These are phyloP conservation scores for Chlorella sorokiniana DNA, from an alignment of 139 green algal species.

Conservation along the genomic window DNA sequence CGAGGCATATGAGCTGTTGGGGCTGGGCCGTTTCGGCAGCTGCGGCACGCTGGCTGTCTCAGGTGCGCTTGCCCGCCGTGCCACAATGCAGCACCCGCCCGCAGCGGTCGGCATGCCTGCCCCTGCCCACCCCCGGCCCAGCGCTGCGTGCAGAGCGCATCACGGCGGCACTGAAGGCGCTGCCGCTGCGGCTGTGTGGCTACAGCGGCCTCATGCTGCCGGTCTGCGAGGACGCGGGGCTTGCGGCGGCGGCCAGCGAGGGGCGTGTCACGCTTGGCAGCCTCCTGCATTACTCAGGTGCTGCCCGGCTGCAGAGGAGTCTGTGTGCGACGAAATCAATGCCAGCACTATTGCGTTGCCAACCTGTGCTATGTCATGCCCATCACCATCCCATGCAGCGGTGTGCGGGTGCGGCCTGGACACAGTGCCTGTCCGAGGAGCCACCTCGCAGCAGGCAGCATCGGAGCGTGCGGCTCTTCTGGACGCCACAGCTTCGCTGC, in stretches of 20 bases:
- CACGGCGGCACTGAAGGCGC: conserved; percentile 50
- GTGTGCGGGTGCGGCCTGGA: conserved; percentile 65
- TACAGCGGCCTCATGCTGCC: conserved; percentile 69
- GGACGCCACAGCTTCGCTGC: conserved; percentile 4
- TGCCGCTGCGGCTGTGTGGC: conserved; percentile 33
- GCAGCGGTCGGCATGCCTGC: not conserved
- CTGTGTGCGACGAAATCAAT: not conserved
- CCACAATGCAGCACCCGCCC: not conserved
- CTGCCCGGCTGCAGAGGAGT: not conserved
- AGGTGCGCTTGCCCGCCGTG: not conserved
- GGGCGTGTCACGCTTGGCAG: conserved; percentile 39
- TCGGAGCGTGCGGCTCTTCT: conserved; percentile 3
- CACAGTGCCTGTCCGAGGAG: conserved; percentile 57
- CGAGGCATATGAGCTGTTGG: conserved; percentile 19
- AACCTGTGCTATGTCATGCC: not conserved
- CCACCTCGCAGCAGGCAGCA: not conserved
- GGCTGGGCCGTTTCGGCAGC: conserved; percentile 42
- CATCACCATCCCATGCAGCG: conserved; percentile 8
- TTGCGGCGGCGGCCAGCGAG: conserved; percentile 22
- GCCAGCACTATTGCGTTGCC: not conserved
- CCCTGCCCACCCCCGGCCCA: not conserved
- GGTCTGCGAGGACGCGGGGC: conserved; percentile 55
- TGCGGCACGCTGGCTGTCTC: conserved; percentile 50
- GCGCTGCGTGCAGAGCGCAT: conserved; percentile 25
- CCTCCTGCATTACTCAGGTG: conserved; percentile 48